A percentile compares a stretch with the other conserved stretches of the same genome.
Evolutionary conservation across 2,329 filamentous ascomycete species (phyloP).

Genomic region (Sclerotinia spermophila): DNA sequence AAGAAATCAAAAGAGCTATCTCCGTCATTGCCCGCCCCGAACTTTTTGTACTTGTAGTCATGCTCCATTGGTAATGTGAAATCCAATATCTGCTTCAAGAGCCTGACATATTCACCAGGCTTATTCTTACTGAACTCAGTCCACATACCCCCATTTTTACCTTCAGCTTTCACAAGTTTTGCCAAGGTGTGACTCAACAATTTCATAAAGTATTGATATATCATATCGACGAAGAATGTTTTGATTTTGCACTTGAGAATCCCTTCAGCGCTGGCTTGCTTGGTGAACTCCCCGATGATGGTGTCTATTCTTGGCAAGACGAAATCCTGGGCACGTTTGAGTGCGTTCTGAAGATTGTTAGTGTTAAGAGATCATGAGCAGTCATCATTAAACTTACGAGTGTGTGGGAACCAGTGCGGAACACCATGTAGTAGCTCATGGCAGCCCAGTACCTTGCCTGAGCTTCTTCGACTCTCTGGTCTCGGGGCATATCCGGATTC

Average conservation of each 20-base stretch:
- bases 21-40: not conserved
- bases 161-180: not conserved
- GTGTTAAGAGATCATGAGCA: not conserved
- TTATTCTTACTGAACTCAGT: not conserved
- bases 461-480: not conserved
- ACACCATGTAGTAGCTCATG: not conserved
- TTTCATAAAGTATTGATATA: not conserved
- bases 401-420: not conserved
- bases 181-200: not conserved
- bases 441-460: not conserved
- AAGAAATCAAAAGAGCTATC: not conserved
- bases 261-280: not conserved
- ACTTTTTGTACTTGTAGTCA: not conserved
- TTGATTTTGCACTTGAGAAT: not conserved
- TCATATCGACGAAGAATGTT: not conserved
- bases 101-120: accelerated
- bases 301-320: not conserved
- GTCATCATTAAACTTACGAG: not conserved
- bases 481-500: not conserved
- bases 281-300: constrained; percentile 8
- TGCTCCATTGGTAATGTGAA: constrained; percentile 1
- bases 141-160: too few species aligned
- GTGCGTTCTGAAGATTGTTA: not conserved
- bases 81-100: not conserved
- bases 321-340: not conserved